A percentile compares a stretch with the other conserved stretches of the same genome.
These are phyloP conservation scores for Tetradesmus lagerheimii DNA, from an alignment of 139 green algal species.

Conservation along the genomic window DNA sequence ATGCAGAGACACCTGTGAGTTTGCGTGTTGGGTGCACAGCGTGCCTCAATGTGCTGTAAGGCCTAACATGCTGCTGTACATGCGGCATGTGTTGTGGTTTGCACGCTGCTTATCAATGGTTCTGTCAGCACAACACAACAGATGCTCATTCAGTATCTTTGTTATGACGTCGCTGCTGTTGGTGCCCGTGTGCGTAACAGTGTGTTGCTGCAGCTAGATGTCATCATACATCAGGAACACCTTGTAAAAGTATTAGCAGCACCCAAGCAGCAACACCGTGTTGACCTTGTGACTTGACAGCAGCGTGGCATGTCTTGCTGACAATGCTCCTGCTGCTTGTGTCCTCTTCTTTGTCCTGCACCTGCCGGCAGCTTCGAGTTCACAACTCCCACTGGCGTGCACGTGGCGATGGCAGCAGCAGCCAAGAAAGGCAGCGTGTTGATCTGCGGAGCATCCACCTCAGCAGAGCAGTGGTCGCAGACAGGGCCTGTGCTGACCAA, in stretches of 20 bases:
- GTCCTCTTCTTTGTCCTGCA: neutral
- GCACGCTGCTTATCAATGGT: too few relatives aligned
- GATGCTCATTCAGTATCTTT: too few relatives aligned
- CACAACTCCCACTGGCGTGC: constrained; percentile 37
- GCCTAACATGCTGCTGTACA: too few relatives aligned
- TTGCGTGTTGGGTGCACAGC: too few relatives aligned
- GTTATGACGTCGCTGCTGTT: too few relatives aligned
- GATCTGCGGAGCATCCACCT: constrained; percentile 40
- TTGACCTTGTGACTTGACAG: neutral
- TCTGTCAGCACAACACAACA: too few relatives aligned
- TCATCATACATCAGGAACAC: neutral
- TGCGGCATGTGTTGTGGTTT: too few relatives aligned
- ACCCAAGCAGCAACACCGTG: neutral
- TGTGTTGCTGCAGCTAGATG: too few relatives aligned
- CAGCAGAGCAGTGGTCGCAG: constrained; percentile 7
- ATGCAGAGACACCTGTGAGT: too few relatives aligned
- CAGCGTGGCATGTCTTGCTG: neutral
- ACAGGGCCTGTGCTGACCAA: neutral
- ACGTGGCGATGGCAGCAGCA: constrained; percentile 55
- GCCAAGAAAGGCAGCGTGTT: constrained; percentile 51
- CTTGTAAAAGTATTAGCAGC: neutral
- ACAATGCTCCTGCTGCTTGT: neutral
- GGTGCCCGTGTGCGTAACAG: too few relatives aligned
- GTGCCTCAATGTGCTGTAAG: too few relatives aligned
- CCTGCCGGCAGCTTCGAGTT: constrained; percentile 57